Evolutionary conservation across 116 monocot genomes (phyloP).

Genomic region (Cymodocea nodosa): DNA sequence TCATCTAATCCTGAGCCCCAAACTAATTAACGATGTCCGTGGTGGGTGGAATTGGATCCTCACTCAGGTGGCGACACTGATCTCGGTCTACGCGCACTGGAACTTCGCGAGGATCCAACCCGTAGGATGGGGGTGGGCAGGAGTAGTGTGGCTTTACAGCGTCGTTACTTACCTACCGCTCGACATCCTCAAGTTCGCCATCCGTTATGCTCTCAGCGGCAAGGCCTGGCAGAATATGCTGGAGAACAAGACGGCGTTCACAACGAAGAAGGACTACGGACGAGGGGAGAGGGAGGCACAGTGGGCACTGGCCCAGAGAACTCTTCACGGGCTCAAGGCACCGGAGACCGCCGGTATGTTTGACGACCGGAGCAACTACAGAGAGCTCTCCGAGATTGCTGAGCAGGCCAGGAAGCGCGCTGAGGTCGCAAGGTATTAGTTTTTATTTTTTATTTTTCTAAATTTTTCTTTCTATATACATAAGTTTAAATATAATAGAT

Average conservation of each 20-base stretch:
- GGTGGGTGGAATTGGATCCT: too few species aligned
- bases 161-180: conserved; percentile 64
- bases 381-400: conserved; percentile 50
- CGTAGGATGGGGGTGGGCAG: conserved; percentile 76
- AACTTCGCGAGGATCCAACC: conserved; percentile 40
- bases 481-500: too few species aligned
- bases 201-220: conserved; percentile 45
- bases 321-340: conserved; percentile 30
- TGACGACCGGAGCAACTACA: conserved; percentile 29
- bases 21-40: too few species aligned
- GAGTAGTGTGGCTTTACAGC: conserved; percentile 56
- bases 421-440: conserved; percentile 12
- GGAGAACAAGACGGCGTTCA: conserved; percentile 63
- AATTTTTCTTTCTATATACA: too few species aligned
- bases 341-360: conserved; percentile 17
- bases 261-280: conserved; percentile 60
- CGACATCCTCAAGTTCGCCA: conserved; percentile 68
- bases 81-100: conserved; percentile 49
- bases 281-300: conserved; percentile 48
- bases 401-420: conserved; percentile 61
- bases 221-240: conserved; percentile 60
- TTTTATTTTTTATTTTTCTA: too few species aligned
- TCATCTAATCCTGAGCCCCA: too few species aligned
- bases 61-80: conserved; percentile 33
- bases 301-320: conserved; percentile 51